Evolutionary conservation across 164 flowering plant species (phyloP), one percentile per base, ranked within the genome.

Genomic region (Paratinospora sagittata): DNA sequence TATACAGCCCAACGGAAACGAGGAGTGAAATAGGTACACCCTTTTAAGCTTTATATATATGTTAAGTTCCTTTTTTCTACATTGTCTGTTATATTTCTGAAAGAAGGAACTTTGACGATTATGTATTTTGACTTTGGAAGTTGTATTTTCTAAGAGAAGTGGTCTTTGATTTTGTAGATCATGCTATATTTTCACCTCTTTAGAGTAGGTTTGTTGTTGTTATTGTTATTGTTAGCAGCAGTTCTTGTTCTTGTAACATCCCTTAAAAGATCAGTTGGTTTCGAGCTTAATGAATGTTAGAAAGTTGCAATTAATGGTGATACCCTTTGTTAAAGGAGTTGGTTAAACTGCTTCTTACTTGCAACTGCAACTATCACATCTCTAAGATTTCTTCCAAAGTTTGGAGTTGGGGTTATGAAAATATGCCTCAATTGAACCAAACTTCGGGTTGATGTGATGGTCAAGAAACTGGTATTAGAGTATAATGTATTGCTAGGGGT

Each of bases 1-100:
- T 93, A 76, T 92, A 96, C 70, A 96, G 98, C 84, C 99, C 99
- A 9, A 80, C 91, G n/a, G 99, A 93, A 69, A 88, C 98, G 24
- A 86, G 97, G 72, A 96, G 98, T 69, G 99, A 79, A 78, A 80
- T 83, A 66, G 95, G 86, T 75, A 96, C 99, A 21, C 97, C 97
- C 13, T 88, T 87, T 73, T 92, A 77, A 85, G 47, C 43, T 66
- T 66, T 52, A 37, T 7, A 36, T 66, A 30, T 7, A 12, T 21
- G n/a, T 8, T 30, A 12, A 11, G 14, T 26, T 39, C 30, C n/a
- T 63, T 26, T 69, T 68, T 68, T 34, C 60, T 23, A 8, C 52
- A 14, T 23, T 8, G n/a, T 16, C 41, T 23, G 24, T n/a, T n/a
- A n/a, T n/a, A n/a, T 37, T 13, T 62, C 27, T n/a, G 3, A 26